These are phyloP conservation scores for Sophora flavescens DNA, from an alignment of 306 rosid genomes.

Conservation along the genomic window DNA sequence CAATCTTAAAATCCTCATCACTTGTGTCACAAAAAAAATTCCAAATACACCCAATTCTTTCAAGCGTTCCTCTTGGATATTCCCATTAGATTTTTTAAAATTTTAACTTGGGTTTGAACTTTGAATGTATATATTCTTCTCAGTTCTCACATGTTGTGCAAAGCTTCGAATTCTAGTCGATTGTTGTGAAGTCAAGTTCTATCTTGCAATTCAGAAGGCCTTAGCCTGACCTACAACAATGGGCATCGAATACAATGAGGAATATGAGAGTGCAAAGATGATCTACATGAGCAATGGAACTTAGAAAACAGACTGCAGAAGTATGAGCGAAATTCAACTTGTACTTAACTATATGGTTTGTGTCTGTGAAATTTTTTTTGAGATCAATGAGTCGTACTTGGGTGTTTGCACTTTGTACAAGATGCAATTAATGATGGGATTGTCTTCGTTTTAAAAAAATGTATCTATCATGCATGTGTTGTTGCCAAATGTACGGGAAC, in stretches of 20 bases:
- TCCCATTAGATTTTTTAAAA: slow-evolving; percentile 26
- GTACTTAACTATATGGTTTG: background rate
- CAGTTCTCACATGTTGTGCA: background rate
- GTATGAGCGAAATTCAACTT: slow-evolving; percentile 30
- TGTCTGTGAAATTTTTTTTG: background rate
- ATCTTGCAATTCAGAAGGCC: background rate
- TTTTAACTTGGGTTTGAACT: too few species aligned
- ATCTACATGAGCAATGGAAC: background rate
- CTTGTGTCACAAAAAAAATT: slow-evolving; percentile 8
- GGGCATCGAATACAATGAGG: background rate
- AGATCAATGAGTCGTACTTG: background rate
- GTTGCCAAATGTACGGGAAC: background rate
- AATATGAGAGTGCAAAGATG: background rate
- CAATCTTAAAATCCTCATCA: background rate
- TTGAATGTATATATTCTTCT: background rate
- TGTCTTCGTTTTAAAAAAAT: too few species aligned
- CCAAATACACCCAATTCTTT: slow-evolving; percentile 33
- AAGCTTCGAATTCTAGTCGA: background rate
- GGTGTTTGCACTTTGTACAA: slow-evolving; percentile 6
- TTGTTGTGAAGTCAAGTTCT: background rate
- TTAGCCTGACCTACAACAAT: too few species aligned
- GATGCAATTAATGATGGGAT: background rate
- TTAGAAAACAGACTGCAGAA: slow-evolving; percentile 44
- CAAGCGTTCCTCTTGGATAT: slow-evolving; percentile 32
- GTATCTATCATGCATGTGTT: background rate